Conservation (phyloP, 1,284 basidiomycete species). For the Blastosporella zonata region DNA sequence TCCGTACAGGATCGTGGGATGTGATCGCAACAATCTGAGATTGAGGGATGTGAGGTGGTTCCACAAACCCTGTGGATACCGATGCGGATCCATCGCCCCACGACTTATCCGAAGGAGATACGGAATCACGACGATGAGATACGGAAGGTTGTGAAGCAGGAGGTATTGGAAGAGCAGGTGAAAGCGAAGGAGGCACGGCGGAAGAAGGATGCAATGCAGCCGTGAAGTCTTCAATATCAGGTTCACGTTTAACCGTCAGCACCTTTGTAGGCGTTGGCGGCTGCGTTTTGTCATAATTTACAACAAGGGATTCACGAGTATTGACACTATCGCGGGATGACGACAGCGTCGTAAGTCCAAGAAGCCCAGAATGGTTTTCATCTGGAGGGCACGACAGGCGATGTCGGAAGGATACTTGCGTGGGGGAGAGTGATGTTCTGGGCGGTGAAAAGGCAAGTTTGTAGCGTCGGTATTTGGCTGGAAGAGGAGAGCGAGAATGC, state of each 20-base stretch:
- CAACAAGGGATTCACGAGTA: neutral
- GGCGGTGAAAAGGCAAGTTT: neutral
- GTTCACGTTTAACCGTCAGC: conserved; percentile 11
- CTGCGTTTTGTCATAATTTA: conserved; percentile 1
- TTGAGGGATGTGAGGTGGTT: neutral
- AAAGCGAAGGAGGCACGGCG: neutral
- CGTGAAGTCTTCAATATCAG: conserved; percentile 9
- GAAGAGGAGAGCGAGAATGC: neutral
- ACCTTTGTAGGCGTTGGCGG: conserved; percentile 1
- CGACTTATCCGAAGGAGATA: neutral
- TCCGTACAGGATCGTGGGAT: no score
- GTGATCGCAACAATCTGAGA: neutral
- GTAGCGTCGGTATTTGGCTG: neutral
- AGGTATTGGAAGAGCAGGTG: neutral
- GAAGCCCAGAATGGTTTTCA: neutral
- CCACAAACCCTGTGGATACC: neutral
- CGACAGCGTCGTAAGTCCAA: neutral
- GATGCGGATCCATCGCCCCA: neutral
- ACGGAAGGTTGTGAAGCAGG: neutral
- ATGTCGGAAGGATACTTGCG: neutral
- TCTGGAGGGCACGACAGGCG: conserved; percentile 8
- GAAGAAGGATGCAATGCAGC: neutral
- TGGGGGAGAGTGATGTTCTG: conserved; percentile 2
- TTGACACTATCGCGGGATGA: neutral
- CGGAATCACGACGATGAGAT: neutral